phyloP scores from a whole-genome alignment of 148 eudicot species.

The Camellia granthamiana region DNA sequence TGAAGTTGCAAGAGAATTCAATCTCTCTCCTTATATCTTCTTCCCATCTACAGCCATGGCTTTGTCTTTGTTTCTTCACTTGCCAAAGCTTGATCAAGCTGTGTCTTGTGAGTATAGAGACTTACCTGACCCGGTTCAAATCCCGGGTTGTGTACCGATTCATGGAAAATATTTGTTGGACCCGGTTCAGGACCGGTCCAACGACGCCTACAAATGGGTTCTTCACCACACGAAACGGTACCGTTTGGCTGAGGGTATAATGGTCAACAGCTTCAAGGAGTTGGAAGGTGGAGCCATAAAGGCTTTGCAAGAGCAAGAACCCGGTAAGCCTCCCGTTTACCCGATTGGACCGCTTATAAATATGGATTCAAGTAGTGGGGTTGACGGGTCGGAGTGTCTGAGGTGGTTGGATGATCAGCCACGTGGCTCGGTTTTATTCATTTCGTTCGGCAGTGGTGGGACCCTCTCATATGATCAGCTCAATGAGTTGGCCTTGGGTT shows the following conservation, averaged over 20 bases:
- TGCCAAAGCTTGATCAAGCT: conserved; percentile 40
- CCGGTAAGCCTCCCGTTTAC: conserved; percentile 32
- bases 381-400: conserved; percentile 22
- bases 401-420: conserved; percentile 48
- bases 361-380: conserved; percentile 5
- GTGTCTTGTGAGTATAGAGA: conserved; percentile 36
- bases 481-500: conserved; percentile 43
- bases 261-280: conserved; percentile 48
- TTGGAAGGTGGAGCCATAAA: conserved; percentile 38
- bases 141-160: conserved; percentile 55
- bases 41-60: conserved; percentile 40
- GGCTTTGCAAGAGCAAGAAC: conserved; percentile 25
- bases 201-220: conserved; percentile 38
- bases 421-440: conserved; percentile 42
- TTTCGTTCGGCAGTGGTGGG: conserved; percentile 55
- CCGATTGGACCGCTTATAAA: conserved; percentile 44
- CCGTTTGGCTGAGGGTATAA: conserved; percentile 41
- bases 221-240: conserved; percentile 30
- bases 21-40: conserved; percentile 35
- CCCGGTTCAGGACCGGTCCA: conserved; percentile 41
- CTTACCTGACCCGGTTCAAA: conserved; percentile 26
- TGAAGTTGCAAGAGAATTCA: conserved; percentile 39
- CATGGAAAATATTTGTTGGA: conserved; percentile 47
- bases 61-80: conserved; percentile 30
- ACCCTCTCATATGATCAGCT: conserved; percentile 39